Base-by-base conservation (phyloP, 2,329 filamentous ascomycete species). In the Cytospora piceicola region DNA sequence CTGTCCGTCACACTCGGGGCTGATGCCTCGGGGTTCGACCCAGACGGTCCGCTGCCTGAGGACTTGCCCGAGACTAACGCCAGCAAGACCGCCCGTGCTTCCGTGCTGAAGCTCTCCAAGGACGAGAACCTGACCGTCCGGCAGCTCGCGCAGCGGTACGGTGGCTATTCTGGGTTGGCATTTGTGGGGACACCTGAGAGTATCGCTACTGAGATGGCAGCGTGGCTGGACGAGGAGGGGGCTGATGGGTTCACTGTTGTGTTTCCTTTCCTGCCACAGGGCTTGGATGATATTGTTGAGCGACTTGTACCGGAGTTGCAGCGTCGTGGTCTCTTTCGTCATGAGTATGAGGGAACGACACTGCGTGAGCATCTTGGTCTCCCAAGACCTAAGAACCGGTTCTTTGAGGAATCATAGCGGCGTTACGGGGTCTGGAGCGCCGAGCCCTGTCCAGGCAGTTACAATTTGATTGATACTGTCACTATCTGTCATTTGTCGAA, bases 321-420 rank as follows among this genome's bases (percentile, higher is more conserved):
- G 71, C 76, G 77, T 5, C 77, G 83, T 30, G 83, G 82, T 0
- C 66, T 86, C 2, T 85, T 85, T 71, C 75, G 83, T 5, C 69
- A 77, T 8, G 83, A 86, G 1, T 86, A 86, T 68, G 75, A 80
- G 57, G 84, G 83, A 1, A 78, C 76, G 0, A 86, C 83, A 1
- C 71, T 86, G 70, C 74, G 84, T 51, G 83, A 86, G 49, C 83
- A 87, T 72, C 75, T 86, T 51, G 83, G 83, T 5, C 77, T 86
- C 36, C 78, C 80, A 12, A 74, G 82, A 27, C 83, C 83, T 0
- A 73, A 71, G 56, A 79, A 79, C 30, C 69, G 66, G 20, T 79
- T 79, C 65, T 79, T 79, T 27, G 65, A 67, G 20, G 29, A 58
- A n/a, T 32, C 15, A 27, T 59, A 49, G 30, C 30, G 46, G 68